phyloP scores from a whole-genome alignment of 768 basidiomycete species.

The Panaeolus papilionaceus region DNA sequence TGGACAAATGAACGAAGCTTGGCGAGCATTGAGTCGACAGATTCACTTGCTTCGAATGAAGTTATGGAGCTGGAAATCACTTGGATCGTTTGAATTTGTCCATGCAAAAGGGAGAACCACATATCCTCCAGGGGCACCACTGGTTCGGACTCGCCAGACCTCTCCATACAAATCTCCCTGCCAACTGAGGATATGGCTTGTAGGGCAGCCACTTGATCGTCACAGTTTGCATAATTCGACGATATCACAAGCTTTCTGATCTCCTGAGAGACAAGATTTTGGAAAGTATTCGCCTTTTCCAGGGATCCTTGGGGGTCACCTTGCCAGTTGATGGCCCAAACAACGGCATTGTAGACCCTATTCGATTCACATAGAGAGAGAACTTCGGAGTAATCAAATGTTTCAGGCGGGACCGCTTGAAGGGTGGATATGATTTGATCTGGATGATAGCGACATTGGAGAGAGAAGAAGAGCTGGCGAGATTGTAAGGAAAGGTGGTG shows the following conservation, averaged over 20 bases:
- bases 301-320: slow-evolving; percentile 73
- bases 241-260: slow-evolving; percentile 40
- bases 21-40: slow-evolving; percentile 44
- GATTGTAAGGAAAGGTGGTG: slow-evolving; percentile 33
- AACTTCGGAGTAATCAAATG: slow-evolving; percentile 62
- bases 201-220: slow-evolving; percentile 52
- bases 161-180: slow-evolving; percentile 72
- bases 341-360: slow-evolving; percentile 73
- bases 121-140: slow-evolving; percentile 68
- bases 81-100: slow-evolving; percentile 84
- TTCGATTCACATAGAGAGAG: slow-evolving; percentile 70
- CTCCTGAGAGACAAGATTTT: slow-evolving; percentile 52
- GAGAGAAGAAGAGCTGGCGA: slow-evolving; percentile 66
- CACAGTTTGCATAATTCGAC: neutral
- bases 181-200: slow-evolving; percentile 65
- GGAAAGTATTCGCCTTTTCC: slow-evolving; percentile 64
- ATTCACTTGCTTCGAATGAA: slow-evolving; percentile 15
- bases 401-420: slow-evolving; percentile 54
- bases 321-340: slow-evolving; percentile 78
- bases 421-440: slow-evolving; percentile 67
- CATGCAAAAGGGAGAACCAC: slow-evolving; percentile 87
- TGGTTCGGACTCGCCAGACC: slow-evolving; percentile 52
- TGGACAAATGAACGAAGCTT: slow-evolving; percentile 79
- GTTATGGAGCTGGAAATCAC: slow-evolving; percentile 39
- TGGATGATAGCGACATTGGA: slow-evolving; percentile 79